Evolutionary conservation across 805 yeast genomes (phyloP).

Genomic region (Candida maltosa): DNA sequence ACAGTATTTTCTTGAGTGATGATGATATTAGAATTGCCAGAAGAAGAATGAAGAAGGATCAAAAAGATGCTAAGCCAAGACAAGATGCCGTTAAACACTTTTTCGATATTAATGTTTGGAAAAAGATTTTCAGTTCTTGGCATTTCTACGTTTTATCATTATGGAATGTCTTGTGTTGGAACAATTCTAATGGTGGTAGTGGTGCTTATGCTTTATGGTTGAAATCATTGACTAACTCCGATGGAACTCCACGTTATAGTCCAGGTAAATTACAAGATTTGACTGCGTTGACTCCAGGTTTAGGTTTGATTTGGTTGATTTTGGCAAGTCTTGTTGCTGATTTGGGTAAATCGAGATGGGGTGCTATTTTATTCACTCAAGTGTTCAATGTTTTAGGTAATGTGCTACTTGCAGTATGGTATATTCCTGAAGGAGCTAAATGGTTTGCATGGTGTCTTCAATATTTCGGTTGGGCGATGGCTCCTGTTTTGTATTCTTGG

Average conservation of each 20-base stretch:
- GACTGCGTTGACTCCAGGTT: constrained; percentile 46
- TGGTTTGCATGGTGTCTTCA: constrained; percentile 63
- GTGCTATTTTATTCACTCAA: constrained; percentile 51
- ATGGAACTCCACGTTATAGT: constrained; percentile 21
- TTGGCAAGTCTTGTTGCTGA: constrained; percentile 37
- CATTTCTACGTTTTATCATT: constrained; percentile 55
- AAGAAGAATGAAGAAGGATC: constrained; percentile 21
- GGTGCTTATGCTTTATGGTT: constrained; percentile 58
- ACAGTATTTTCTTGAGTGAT: constrained; percentile 30
- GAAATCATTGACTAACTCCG: constrained; percentile 22
- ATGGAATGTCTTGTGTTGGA: constrained; percentile 60
- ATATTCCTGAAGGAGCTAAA: constrained; percentile 53
- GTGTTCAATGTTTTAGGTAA: constrained; percentile 54
- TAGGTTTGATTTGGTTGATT: constrained; percentile 38
- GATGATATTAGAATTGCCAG: constrained; percentile 34
- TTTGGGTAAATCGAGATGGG: constrained; percentile 48
- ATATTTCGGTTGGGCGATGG: constrained; percentile 61
- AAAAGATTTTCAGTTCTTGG: constrained; percentile 51
- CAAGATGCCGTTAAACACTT: constrained; percentile 24
- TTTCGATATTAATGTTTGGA: constrained; percentile 49
- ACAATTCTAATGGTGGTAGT: constrained; percentile 48
- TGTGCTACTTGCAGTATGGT: constrained; percentile 55
- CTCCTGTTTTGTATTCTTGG: constrained; percentile 59
- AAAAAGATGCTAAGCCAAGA: constrained; percentile 18
- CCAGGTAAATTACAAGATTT: constrained; percentile 36